These are phyloP conservation scores for Leptodontidium sp. DNA, from an alignment of 2,329 filamentous ascomycete species.

Conservation along the genomic window DNA sequence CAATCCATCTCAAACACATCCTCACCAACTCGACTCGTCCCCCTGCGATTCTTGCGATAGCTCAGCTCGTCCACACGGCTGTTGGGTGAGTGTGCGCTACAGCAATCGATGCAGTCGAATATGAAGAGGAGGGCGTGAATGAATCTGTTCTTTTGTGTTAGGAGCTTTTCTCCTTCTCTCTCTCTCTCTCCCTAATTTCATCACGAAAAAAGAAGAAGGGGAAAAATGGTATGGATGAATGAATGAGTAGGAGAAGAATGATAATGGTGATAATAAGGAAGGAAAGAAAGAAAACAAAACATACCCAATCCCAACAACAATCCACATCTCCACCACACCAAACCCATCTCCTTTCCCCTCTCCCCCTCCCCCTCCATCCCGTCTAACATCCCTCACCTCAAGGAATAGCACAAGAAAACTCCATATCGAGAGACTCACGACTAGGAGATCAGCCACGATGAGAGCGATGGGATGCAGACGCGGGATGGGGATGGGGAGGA, in stretches of 20 bases:
- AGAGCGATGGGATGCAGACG: conserved; percentile 25
- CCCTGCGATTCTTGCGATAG: neutral
- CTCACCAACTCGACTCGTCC: conserved; percentile 11
- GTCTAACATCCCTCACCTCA: neutral
- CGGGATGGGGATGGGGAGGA: conserved; percentile 7
- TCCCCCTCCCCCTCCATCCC: neutral
- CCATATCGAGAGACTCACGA: conserved; percentile 23
- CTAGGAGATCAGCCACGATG: conserved; percentile 18
- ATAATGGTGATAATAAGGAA: neutral
- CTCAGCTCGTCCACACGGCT: conserved; percentile 5
- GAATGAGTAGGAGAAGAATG: too few species aligned
- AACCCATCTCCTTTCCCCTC: conserved; percentile 6
- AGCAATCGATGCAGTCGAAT: conserved; percentile 29
- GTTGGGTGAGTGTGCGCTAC: conserved; percentile 5
- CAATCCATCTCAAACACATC: conserved; percentile 28
- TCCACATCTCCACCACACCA: conserved; percentile 20
- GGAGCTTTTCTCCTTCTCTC: neutral
- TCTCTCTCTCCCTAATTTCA: too few species aligned
- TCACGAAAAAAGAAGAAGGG: too few species aligned
- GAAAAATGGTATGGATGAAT: too few species aligned
- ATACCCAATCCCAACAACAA: conserved; percentile 22
- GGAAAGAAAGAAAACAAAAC: neutral
- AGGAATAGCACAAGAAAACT: conserved; percentile 26
- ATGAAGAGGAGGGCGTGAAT: conserved; percentile 23
- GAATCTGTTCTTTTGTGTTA: conserved; percentile 1